Conservation (phyloP, 345 rosid species). For the Citrus cavaleriei region DNA sequence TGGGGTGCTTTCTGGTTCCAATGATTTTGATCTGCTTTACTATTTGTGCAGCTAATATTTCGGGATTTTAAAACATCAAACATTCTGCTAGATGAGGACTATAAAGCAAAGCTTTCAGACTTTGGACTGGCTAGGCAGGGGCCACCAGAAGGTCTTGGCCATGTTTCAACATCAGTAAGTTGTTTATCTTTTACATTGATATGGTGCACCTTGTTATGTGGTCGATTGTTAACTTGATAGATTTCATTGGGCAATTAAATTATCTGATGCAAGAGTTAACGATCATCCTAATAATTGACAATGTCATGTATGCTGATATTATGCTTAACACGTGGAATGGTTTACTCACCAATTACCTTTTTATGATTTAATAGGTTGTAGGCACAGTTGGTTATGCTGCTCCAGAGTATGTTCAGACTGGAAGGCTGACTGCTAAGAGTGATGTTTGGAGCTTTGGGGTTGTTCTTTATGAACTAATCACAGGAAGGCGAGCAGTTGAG, state of each 20-base stretch:
- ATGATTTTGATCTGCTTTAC: conserved; percentile 10
- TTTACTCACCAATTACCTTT: background rate
- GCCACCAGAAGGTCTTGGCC: conserved; percentile 82
- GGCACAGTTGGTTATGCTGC: conserved; percentile 97
- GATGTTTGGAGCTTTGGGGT: conserved; percentile 99
- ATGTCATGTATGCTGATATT: background rate
- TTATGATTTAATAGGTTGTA: conserved; percentile 57
- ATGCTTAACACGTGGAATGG: background rate
- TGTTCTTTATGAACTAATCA: conserved; percentile 84
- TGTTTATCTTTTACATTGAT: background rate
- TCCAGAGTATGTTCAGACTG: conserved; percentile 92
- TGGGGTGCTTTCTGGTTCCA: background rate
- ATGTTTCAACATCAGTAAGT: conserved; percentile 86
- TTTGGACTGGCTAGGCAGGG: conserved; percentile 96
- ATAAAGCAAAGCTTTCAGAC: conserved; percentile 90
- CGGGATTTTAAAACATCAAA: conserved; percentile 94
- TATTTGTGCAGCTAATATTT: conserved; percentile 62
- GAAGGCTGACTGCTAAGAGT: conserved; percentile 83
- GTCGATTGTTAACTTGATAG: background rate
- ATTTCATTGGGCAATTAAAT: background rate
- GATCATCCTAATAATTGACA: background rate
- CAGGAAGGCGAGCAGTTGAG: conserved; percentile 86
- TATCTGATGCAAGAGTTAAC: background rate
- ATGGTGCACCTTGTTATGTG: background rate
- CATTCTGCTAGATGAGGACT: conserved; percentile 77